Base-by-base conservation (phyloP, 2,329 filamentous ascomycete genomes). In the Venturia nashicola region DNA sequence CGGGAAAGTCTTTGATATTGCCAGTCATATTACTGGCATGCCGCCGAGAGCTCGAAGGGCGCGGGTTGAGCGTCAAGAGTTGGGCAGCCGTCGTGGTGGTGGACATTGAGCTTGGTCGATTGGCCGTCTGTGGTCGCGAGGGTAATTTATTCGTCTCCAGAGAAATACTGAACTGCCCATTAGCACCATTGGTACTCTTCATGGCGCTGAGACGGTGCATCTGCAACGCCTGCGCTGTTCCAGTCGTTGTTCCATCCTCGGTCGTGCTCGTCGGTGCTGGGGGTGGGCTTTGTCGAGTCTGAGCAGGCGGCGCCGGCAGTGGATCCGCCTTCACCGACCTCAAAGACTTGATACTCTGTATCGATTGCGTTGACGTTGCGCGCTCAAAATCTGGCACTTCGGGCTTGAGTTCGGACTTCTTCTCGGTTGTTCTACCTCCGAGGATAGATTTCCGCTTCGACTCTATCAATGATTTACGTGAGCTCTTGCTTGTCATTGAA, bases 31-130 rank as follows among this genome's bases (percentile, higher is more conserved):
- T 54, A n/a, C 60, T 62, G 23, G 36, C 14, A 27, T 55, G 62
- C 67, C 68, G 63, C 27, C 71, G 70, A 44, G 74, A 75, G 66
- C 67, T 70, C 67, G 74, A 74, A 32, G 44, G 63, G 11, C 57
- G 54, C 20, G 27, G 18, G 11, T 43, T 60, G 16, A 51, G 39
- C 39, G 46, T 16, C 27, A 48, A 16, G 32, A 63, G 42, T 23
- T 46, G 34, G 18, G 46, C 39, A 2, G 54, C 32, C 16, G 42
- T 8, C 44, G 23, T 43, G 48, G 39, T 42, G 48, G 48, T 51
- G 16, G 61, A 39, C 36, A 39, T 51, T 32, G 36, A 39, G 34
- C 48, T 63, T 23, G 51, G 34, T 20, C 34, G 51, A 42, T 57
- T 39, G 39, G 62, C 36, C 11, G 51, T 44, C 27, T 40, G 36